Base-by-base conservation (phyloP, 2,329 filamentous ascomycete genomes). In the Fusarium succisae region DNA sequence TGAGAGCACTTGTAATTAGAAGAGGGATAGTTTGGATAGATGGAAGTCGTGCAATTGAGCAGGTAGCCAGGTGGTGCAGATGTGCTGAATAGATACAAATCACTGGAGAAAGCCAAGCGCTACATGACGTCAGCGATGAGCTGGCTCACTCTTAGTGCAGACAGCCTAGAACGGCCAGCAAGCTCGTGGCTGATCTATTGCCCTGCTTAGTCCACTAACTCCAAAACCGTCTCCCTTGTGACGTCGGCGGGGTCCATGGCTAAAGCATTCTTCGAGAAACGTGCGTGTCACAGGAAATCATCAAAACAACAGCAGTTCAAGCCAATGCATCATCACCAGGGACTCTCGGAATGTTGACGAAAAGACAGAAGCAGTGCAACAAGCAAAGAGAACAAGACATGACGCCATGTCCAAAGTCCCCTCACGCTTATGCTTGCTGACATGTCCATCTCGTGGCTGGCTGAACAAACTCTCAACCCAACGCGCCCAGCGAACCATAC, bases 11-110 rank as follows among this genome's bases (percentile, higher is more conserved):
- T 3, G 7, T 2, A 6, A 8, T 8, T 1, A 35, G 22, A 20
- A 11, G 10, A 20, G 2, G 5, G 1, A 20, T 24, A 6, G 0
- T 2, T 13, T 18, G 10, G 11, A 32, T 9, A 18, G 8, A 4
- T 7, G 3, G 5, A 32, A 32, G 11, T 18, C 11, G 47, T 14
- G 2, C 8, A 32, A 32, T 32, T 18, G 15, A 56, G 14, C 6
- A 26, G 9, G 28, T 7, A 15, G 10, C 9, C 7, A 7, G 17
- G 7, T 26, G 14, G 8, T 8, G 20, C 14, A 11, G 11, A 38
- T 15, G 17, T 8, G 43, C 20, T 3, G 12, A 38, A 59, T 58
- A 50, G 28, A 50, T 59, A 59, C 2, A 13, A 4, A 26, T 37
- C n/a, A 8, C 8, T 35, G 6, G 24, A 26, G 55, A 26, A 20